Evolutionary conservation across 345 rosid genomes (phyloP).

Genomic region (Arabidopsis thaliana): TAIR10.1 NC_003076.8:7795501-7796000

Average conservation of each 20-base stretch:
- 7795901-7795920: too few relatives aligned
- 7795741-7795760: slow-evolving; percentile 4
- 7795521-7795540: slow-evolving; percentile 15
- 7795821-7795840: slow-evolving; percentile 23
- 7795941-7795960: not conserved
- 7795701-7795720: slow-evolving; percentile 17
- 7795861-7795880: slow-evolving; percentile 16
- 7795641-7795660: slow-evolving; percentile 58
- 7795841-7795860: slow-evolving; percentile 38
- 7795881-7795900: not conserved
- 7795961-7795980: slow-evolving; percentile 39
- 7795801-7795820: slow-evolving; percentile 19
- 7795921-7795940: not conserved
- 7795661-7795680: slow-evolving; percentile 60
- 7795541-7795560: not conserved
- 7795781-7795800: slow-evolving; percentile 34
- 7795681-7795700: slow-evolving; percentile 44
- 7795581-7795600: slow-evolving; percentile 64
- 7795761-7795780: slow-evolving; percentile 26
- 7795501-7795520: not conserved
- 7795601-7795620: slow-evolving; percentile 66
- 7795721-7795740: not conserved
- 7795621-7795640: slow-evolving; percentile 66
- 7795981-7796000: slow-evolving; percentile 37
- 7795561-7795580: slow-evolving; percentile 34